These are phyloP conservation scores for Rhexocercosporidium sp. DNA, from an alignment of 2,329 filamentous ascomycete species.

Conservation along the genomic window DNA sequence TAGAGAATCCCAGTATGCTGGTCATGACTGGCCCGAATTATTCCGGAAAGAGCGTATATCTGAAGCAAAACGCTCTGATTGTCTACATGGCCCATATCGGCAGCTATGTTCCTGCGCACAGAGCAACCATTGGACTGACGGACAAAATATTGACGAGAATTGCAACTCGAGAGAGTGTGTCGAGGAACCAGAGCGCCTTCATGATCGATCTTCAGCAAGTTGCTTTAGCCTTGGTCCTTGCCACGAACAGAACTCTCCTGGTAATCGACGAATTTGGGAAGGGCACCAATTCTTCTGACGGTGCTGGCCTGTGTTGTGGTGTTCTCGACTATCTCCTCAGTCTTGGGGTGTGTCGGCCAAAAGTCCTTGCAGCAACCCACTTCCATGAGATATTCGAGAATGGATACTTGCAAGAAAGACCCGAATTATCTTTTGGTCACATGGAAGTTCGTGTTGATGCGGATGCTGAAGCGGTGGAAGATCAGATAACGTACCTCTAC, in stretches of 20 bases:
- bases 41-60: slow-evolving; percentile 94
- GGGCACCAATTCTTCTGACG: slow-evolving; percentile 63
- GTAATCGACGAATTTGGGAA: slow-evolving; percentile 92
- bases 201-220: slow-evolving; percentile 87
- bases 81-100: slow-evolving; percentile 93
- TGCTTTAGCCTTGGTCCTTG: slow-evolving; percentile 74
- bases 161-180: slow-evolving; percentile 70
- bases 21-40: slow-evolving; percentile 93
- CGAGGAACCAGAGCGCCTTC: slow-evolving; percentile 65
- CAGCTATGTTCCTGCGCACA: slow-evolving; percentile 84
- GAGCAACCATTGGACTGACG: slow-evolving; percentile 80
- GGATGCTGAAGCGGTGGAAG: slow-evolving; percentile 54
- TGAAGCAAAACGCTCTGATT: slow-evolving; percentile 91
- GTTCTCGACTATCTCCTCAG: slow-evolving; percentile 61
- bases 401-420: slow-evolving; percentile 56
- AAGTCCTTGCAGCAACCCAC: slow-evolving; percentile 66
- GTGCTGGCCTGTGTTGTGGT: slow-evolving; percentile 62
- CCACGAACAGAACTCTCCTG: slow-evolving; percentile 77
- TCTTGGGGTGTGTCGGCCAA: slow-evolving; percentile 54
- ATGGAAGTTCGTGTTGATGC: slow-evolving; percentile 72
- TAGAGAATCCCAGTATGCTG: slow-evolving; percentile 66
- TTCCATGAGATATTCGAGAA: slow-evolving; percentile 76
- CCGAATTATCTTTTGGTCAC: slow-evolving; percentile 64
- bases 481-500: slow-evolving; percentile 78
- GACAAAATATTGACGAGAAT: slow-evolving; percentile 92